These are phyloP conservation scores for Rhizoclosmatium globosum DNA, from an alignment of 192 early-diverging fungal species.

Conservation along the genomic window DNA sequence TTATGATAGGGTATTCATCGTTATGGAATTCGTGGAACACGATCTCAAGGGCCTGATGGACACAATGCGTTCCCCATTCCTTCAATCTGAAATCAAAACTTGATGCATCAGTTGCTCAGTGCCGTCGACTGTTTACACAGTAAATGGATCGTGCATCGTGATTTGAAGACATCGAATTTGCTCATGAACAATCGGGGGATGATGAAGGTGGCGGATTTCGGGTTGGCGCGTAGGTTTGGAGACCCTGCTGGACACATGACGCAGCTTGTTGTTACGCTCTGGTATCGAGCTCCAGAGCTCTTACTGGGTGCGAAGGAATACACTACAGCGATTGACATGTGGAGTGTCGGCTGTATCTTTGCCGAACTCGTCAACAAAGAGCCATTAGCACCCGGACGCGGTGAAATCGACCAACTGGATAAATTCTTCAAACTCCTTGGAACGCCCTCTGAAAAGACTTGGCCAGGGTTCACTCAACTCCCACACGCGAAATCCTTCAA, in stretches of 20 bases:
- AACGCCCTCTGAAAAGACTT: constrained; percentile 82
- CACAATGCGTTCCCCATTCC: constrained; percentile 78
- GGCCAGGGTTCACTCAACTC: constrained; percentile 81
- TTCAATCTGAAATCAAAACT: constrained; percentile 80
- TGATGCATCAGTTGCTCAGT: constrained; percentile 60
- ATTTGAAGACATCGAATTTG: constrained; percentile 58
- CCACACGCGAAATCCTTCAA: constrained; percentile 79
- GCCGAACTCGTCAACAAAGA: constrained; percentile 88
- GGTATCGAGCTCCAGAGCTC: constrained; percentile 95
- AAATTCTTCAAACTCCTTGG: constrained; percentile 90
- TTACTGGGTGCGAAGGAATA: constrained; percentile 89
- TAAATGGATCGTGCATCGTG: constrained; percentile 68
- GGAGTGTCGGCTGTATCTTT: constrained; percentile 97
- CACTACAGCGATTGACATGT: constrained; percentile 89
- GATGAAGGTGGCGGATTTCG: constrained; percentile 70
- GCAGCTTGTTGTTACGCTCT: constrained; percentile 88
- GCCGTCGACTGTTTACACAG: constrained; percentile 58
- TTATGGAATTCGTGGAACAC: constrained; percentile 98
- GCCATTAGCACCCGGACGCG: constrained; percentile 84
- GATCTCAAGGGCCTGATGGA: constrained; percentile 93
- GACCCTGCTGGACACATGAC: constrained; percentile 62
- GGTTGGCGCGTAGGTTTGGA: constrained; percentile 61
- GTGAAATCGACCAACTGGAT: constrained; percentile 89
- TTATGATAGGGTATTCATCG: constrained; percentile 79
- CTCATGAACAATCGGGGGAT: constrained; percentile 79